Conservation (phyloP, 768 basidiomycete genomes). For the Macrolepiota albuminosa region DNA sequence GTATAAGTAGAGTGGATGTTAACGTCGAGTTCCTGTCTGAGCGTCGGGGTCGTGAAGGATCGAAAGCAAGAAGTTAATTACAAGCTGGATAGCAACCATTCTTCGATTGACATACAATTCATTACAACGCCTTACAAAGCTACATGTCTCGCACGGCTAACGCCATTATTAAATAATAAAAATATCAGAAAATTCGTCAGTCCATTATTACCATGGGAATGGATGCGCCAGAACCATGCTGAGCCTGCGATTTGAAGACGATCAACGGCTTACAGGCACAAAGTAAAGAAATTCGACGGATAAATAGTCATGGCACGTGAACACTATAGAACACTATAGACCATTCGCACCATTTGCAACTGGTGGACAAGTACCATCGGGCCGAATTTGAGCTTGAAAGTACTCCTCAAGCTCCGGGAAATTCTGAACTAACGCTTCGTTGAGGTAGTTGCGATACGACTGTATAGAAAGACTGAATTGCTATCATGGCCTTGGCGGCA, state of each 20-base stretch:
- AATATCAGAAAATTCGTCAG: neutral
- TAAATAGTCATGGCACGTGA: neutral
- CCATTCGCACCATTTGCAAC: neutral
- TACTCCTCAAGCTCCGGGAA: constrained; percentile 61
- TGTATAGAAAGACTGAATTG: constrained; percentile 22
- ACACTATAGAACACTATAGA: neutral
- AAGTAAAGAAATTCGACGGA: neutral
- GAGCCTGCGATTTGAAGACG: neutral
- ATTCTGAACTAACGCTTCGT: constrained; percentile 65
- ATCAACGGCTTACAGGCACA: neutral
- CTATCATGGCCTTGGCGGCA: neutral
- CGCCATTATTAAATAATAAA: neutral
- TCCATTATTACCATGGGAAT: neutral
- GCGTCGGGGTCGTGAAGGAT: constrained; percentile 10
- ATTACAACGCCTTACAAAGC: constrained; percentile 15
- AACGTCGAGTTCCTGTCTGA: constrained; percentile 1
- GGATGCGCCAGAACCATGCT: neutral
- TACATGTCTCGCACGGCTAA: neutral
- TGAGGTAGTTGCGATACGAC: constrained; percentile 66
- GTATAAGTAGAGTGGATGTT: constrained; percentile 1
- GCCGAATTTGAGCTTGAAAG: constrained; percentile 18
- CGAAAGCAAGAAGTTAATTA: constrained; percentile 6
- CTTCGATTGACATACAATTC: constrained; percentile 11
- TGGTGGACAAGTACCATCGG: neutral
- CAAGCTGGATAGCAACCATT: constrained; percentile 9